Conservation (phyloP, 805 yeast genomes). For the Zygotorulaspora chibaensis region DNA sequence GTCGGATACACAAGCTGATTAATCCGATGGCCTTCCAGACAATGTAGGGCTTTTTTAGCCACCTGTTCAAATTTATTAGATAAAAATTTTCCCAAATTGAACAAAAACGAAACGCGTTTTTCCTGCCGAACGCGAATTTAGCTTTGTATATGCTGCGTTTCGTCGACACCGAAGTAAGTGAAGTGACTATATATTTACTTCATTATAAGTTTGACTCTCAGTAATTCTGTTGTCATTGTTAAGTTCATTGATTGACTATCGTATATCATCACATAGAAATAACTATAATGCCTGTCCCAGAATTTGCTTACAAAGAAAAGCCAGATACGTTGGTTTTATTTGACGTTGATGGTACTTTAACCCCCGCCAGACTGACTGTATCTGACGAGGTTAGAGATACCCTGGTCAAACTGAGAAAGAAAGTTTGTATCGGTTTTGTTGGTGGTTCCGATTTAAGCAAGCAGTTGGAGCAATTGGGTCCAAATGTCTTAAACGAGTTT, state of each 20-base stretch:
- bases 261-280: not conserved
- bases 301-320: conserved; percentile 69
- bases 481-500: conserved; percentile 68
- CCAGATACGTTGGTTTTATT: conserved; percentile 87
- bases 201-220: not conserved
- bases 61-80: no score
- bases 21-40: no score
- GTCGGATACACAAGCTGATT: no score
- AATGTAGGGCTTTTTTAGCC: no score
- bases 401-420: conserved; percentile 74
- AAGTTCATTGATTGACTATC: not conserved
- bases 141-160: not conserved
- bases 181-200: not conserved
- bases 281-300: conserved; percentile 33
- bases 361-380: conserved; percentile 86
- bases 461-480: conserved; percentile 95
- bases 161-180: conserved; percentile 1
- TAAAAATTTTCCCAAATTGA: no score
- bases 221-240: not conserved
- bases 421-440: conserved; percentile 93
- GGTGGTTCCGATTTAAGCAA: conserved; percentile 95
- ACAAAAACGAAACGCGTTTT: not conserved
- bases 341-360: conserved; percentile 97
- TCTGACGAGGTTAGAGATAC: conserved; percentile 74
- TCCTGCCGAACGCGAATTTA: conserved; percentile 1